Conservation (phyloP, 164 flowering plant genomes). For the Akebia trifoliata region DNA sequence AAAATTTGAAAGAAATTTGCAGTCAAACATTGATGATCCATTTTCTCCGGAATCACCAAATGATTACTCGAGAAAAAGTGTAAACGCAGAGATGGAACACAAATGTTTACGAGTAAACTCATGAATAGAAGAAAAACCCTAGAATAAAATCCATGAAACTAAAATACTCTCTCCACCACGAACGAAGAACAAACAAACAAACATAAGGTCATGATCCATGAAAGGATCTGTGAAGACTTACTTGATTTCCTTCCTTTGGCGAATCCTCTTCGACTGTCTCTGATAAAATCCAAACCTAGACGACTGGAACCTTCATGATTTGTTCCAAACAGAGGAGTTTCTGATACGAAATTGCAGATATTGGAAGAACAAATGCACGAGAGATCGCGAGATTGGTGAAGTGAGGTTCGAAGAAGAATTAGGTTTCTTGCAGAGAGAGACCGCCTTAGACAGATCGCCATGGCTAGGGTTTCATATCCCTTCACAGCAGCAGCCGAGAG, state of each 20-base stretch:
- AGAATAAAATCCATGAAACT: no score
- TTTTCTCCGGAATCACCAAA: no score
- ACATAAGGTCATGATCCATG: no score
- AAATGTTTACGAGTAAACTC: no score
- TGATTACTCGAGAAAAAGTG: no score
- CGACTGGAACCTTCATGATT: conserved; percentile 3
- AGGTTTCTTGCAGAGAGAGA: conserved; percentile 26
- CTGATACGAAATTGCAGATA: not conserved
- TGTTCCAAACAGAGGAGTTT: conserved; percentile 4
- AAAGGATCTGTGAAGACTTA: conserved; percentile 12
- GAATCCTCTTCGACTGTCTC: conserved; percentile 45
- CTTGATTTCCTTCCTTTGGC: conserved; percentile 70
- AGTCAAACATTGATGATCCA: no score
- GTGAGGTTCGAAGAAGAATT: conserved; percentile 25
- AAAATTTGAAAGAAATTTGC: no score
- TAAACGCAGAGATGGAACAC: no score
- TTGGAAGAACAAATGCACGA: conserved; percentile 21
- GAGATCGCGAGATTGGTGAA: conserved; percentile 18
- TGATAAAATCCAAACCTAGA: conserved; percentile 20
- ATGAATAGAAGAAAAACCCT: no score
- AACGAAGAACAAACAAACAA: no score
- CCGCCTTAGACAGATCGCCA: conserved; percentile 40
- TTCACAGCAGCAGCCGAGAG: no score
- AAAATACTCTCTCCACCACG: no score
- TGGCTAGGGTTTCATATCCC: conserved; percentile 15